Conservation (phyloP, 768 basidiomycete species). For the Tephrocybe sp. region DNA sequence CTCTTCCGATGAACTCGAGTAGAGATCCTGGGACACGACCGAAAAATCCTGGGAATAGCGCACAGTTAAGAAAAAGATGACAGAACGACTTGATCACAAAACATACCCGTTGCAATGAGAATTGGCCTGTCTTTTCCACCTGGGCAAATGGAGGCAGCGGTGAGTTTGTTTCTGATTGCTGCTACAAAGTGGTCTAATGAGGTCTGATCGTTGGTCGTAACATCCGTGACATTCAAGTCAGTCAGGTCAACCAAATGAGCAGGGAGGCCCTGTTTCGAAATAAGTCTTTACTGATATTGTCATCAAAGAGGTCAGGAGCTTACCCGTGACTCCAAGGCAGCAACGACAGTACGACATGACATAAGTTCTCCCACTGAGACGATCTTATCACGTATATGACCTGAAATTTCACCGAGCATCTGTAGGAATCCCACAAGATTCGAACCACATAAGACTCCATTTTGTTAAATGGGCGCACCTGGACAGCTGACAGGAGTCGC, state of each 20-base stretch:
- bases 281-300: no score
- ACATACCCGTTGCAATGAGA: slow-evolving; percentile 1
- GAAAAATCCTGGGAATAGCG: slow-evolving; percentile 7
- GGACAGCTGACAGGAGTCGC: background rate
- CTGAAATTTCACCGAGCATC: slow-evolving; percentile 7
- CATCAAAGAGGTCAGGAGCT: background rate
- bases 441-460: background rate
- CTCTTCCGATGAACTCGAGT: slow-evolving; percentile 8
- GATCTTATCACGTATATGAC: slow-evolving; percentile 4
- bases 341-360: slow-evolving; percentile 12
- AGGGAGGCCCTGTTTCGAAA: background rate
- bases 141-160: background rate
- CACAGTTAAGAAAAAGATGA: background rate
- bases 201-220: background rate
- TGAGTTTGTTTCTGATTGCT: background rate
- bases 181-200: background rate
- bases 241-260: slow-evolving; percentile 7
- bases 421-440: background rate
- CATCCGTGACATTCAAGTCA: background rate
- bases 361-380: slow-evolving; percentile 12
- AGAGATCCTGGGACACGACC: slow-evolving; percentile 9
- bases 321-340: slow-evolving; percentile 7
- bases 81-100: background rate
- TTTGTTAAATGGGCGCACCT: background rate
- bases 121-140: background rate